phyloP scores from a whole-genome alignment of 441 rosid species.

The Rhodomyrtus psidioides region DNA sequence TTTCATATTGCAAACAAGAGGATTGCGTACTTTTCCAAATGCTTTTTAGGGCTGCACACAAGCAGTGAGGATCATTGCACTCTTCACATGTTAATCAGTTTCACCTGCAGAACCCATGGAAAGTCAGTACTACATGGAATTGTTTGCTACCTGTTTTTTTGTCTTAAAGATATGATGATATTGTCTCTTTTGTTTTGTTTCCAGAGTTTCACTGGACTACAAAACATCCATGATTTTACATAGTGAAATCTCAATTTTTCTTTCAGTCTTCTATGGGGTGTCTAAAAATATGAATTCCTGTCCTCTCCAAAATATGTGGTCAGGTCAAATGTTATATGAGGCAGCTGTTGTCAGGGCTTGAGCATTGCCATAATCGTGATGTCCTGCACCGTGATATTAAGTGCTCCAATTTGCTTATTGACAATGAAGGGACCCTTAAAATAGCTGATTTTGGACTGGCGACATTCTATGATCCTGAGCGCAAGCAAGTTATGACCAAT shows the following conservation, averaged over 20 bases:
- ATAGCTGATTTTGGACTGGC: constrained; percentile 94
- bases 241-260: not conserved
- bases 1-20: not conserved
- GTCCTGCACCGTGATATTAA: constrained; percentile 92
- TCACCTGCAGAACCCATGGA: not conserved
- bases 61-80: not conserved
- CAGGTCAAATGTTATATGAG: constrained; percentile 84
- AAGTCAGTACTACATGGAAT: not conserved
- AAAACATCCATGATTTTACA: not conserved
- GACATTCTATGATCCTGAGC: constrained; percentile 55
- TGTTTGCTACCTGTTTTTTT: not conserved
- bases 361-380: constrained; percentile 80
- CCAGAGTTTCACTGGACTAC: not conserved
- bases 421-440: constrained; percentile 65
- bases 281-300: not conserved
- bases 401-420: constrained; percentile 83
- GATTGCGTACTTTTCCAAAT: not conserved
- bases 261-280: not conserved
- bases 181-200: not conserved
- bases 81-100: not conserved
- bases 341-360: constrained; percentile 76
- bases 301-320: not conserved
- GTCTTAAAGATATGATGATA: not conserved
- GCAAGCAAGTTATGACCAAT: constrained; percentile 69
- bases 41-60: not conserved